Percentiles rank a stretch among this genome's conserved stretches.
Conservation (phyloP, 257 asterid species). For the Rehmannia glutinosa region DNA sequence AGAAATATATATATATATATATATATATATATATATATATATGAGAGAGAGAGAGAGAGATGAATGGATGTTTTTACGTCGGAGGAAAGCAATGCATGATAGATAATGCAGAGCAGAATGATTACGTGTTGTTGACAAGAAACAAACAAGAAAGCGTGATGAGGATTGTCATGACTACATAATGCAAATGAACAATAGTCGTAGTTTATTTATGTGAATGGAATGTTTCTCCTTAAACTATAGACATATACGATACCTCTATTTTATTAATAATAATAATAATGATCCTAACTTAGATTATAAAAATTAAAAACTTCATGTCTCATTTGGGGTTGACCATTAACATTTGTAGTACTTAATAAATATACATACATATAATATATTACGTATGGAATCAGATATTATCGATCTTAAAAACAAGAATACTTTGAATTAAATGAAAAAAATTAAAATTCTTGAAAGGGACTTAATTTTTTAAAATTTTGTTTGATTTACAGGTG, state of each 20-base stretch:
- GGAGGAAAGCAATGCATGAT: slow-evolving; percentile 53
- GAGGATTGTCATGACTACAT: slow-evolving; percentile 15
- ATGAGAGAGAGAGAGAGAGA: slow-evolving; percentile 7
- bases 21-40: slow-evolving; percentile 2
- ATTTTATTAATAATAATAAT: slow-evolving; percentile 10
- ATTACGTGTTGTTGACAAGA: slow-evolving; percentile 29
- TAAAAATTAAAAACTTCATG: neutral
- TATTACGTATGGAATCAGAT: neutral
- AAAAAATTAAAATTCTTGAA: neutral
- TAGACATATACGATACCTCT: neutral
- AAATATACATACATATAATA: neutral
- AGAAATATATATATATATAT: neutral
- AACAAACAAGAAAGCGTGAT: slow-evolving; percentile 24
- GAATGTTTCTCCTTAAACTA: neutral
- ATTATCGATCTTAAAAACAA: neutral
- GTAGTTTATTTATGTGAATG: neutral
- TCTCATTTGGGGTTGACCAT: neutral
- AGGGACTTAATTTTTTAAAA: no score
- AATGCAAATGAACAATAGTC: neutral
- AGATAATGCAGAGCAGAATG: slow-evolving; percentile 37
- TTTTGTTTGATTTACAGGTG: neutral
- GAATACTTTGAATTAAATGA: neutral
- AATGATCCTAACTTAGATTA: neutral
- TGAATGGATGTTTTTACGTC: no score
- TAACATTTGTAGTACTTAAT: neutral